Base-by-base conservation (phyloP, 2,329 filamentous ascomycete species). In the Sarocladium brachiariae region DNA sequence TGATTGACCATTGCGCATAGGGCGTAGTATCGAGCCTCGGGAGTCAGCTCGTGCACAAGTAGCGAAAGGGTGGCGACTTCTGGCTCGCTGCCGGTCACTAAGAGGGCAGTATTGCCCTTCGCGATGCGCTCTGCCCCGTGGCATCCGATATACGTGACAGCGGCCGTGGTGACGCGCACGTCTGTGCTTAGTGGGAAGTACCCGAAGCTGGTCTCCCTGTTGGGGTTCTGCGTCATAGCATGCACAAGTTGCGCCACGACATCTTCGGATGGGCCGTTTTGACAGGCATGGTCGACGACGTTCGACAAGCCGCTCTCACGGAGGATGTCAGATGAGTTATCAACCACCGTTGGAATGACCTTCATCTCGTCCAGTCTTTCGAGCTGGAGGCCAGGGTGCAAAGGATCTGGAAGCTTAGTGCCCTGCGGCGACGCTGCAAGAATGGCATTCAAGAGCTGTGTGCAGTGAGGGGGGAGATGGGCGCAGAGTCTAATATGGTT, bases 1-100 rank as follows among this genome's bases (percentile, higher is more conserved):
- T 97, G 91, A 66, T 97, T 95, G 52, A 89, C 80, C 63, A 99
- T 89, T 57, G 87, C 88, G 58, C 79, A 83, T 52, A 97, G 70
- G 52, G 99, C 74, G 64, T 89, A 87, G 70, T 96, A 96, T 50
- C 91, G 84, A 19, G 84, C 83, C 66, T 95, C 89, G 1, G 87
- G 80, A 34, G 79, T 75, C 34, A 95, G 74, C 54, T 87, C 86
- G 59, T 86, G 84, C 9, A 88, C 79, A 25, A 99, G 76, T 58
- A 87, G 83, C 53, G 86, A 86, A 53, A 99, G 70, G 13, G 93
- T 74, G 41, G 80, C 80, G 31, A 86, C 81, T 57, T 92, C 86
- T 25, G 66, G 58, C 53, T 70, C 68, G 24, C 61, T 61, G 21
- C 65, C 65, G 4, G 59, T 59, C 2, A 69, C 41, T 6, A 84